Base-by-base conservation (phyloP, 2,329 filamentous ascomycete genomes). In the Chaetomiaceae sp. region DNA sequence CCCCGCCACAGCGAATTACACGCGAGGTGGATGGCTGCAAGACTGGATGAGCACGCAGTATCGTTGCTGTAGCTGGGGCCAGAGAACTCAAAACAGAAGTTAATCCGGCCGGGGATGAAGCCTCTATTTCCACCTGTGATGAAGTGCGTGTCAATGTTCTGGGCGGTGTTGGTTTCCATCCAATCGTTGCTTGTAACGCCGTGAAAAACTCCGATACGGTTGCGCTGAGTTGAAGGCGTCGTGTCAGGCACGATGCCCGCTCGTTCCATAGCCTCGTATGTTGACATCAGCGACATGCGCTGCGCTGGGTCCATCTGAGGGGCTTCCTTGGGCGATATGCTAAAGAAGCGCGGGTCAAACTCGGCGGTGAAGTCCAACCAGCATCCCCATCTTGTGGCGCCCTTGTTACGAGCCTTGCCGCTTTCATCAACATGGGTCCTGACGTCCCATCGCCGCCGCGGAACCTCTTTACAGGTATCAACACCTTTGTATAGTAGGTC, bases 251-350 rank as follows among this genome's bases (percentile, higher is more conserved):
- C 80, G 58, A 85, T 81, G 0, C 87, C 88, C 29, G 84, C 82
- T 78, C 85, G 85, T 65, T 94, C 88, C 36, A 94, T 73, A 0
- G 88, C 87, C 63, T 92, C 88, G 60, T 91, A 92, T 0, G 86
- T 84, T 0, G 87, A 89, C 9, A 84, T 78, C 1, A 92, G 72
- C 2, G 85, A 84, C n/a, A 91, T 73, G 54, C 89, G 78, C 64
- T 89, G 86, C 70, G 85, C 86, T 0, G 89, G 89, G 66, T 92
- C 88, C 0, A 81, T 86, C 61, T 89, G 83, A 40, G 80, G 77
- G 10, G 87, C 87, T 68, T 92, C 88, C 54, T 85, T 79, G 1
- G 87, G 87, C 33, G 86, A 90, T 77, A 91, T 90, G 67, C 88
- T 88, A 76, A 92, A 91, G 73, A 92, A 90, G 0, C 80, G 75